phyloP scores from a whole-genome alignment of 345 rosid species.

The Sisymbrium altissimum region DNA sequence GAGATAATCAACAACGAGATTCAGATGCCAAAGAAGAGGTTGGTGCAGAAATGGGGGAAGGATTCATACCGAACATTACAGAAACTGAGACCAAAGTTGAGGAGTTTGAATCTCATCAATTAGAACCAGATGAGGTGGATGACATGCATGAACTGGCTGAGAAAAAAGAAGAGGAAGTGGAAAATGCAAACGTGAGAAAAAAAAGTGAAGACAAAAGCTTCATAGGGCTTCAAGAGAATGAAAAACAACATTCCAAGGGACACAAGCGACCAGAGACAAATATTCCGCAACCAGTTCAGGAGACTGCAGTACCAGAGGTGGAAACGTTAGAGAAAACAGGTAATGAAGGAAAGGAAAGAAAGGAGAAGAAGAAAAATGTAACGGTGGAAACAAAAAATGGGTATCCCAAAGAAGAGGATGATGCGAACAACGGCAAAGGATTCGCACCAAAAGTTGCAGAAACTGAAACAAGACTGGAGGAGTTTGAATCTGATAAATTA shows the following conservation, averaged over 20 bases:
- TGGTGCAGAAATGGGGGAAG: neutral
- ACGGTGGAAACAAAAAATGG: neutral
- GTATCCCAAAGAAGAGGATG: neutral
- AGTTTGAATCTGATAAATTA: neutral
- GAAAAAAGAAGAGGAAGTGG: conserved; percentile 3
- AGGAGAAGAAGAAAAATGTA: neutral
- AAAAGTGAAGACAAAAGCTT: conserved; percentile 5
- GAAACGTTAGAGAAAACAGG: neutral
- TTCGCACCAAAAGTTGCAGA: neutral
- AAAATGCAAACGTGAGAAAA: neutral
- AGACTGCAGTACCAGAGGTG: neutral
- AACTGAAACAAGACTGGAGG: neutral
- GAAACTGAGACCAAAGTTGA: conserved; percentile 9
- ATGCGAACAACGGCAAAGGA: neutral
- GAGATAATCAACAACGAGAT: neutral
- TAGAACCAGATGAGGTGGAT: neutral
- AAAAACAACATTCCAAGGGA: neutral
- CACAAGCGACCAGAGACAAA: neutral
- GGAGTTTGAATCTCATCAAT: neutral
- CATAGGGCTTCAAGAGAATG: neutral
- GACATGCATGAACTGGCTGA: neutral
- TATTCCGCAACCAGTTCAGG: neutral
- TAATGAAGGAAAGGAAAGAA: neutral
- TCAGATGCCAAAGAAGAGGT: neutral
- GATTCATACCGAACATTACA: neutral